These are phyloP conservation scores for Lentinus tigrinus DNA, from an alignment of 768 basidiomycete species.

Conservation along the genomic window DNA sequence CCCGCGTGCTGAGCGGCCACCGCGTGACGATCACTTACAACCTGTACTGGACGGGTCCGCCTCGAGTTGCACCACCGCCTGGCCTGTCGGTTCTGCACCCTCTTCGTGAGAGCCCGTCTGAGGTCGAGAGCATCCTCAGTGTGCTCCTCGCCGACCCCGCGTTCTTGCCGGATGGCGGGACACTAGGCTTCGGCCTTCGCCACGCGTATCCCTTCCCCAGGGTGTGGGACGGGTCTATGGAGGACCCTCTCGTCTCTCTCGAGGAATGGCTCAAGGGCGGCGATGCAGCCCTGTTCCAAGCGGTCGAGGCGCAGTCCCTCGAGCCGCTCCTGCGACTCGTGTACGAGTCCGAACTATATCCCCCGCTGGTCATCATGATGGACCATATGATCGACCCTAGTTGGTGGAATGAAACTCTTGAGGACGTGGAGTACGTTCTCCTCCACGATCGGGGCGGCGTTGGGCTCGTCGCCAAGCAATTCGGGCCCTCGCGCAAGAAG, in stretches of 20 bases:
- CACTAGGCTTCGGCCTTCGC: slow-evolving; percentile 39
- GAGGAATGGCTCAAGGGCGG: slow-evolving; percentile 3
- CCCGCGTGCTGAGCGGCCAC: too few relatives aligned
- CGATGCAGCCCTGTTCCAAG: slow-evolving; percentile 1
- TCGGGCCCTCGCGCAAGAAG: too few relatives aligned
- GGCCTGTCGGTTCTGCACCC: background rate
- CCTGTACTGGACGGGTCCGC: too few relatives aligned
- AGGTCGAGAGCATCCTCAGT: slow-evolving; percentile 15
- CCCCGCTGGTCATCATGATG: background rate
- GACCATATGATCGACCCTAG: too few relatives aligned
- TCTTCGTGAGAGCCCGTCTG: background rate
- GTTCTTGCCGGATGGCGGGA: slow-evolving; percentile 37
- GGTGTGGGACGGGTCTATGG: background rate
- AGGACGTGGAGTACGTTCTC: too few relatives aligned
- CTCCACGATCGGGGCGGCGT: too few relatives aligned
- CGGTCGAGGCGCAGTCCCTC: background rate
- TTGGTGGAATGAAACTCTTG: too few relatives aligned
- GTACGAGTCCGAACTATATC: background rate
- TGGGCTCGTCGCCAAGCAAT: too few relatives aligned
- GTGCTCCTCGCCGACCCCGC: slow-evolving; percentile 30
- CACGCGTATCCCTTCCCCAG: slow-evolving; percentile 27
- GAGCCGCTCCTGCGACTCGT: background rate
- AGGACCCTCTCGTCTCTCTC: background rate
- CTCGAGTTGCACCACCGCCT: too few relatives aligned
- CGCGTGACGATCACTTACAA: too few relatives aligned